Conservation (phyloP, 371 early-diverging fungal species). For the Rhizopus stolonifer region DNA sequence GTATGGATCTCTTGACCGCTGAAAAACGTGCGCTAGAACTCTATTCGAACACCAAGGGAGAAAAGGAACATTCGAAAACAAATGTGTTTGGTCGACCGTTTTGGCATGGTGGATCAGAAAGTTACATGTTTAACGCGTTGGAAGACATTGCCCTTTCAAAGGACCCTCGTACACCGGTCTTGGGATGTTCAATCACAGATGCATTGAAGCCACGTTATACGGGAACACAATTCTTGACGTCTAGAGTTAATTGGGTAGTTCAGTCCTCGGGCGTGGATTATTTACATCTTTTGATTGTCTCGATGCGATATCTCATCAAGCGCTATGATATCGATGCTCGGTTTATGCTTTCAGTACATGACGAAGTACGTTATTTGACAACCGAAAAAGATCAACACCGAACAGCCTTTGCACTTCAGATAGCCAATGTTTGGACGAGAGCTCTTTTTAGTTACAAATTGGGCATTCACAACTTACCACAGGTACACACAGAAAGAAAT, state of each 20-base stretch:
- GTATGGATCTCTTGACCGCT: constrained; percentile 67
- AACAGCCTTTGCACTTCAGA: constrained; percentile 87
- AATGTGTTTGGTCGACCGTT: constrained; percentile 46
- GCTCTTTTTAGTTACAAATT: constrained; percentile 83
- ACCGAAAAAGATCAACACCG: constrained; percentile 73
- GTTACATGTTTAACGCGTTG: constrained; percentile 93
- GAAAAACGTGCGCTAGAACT: constrained; percentile 64
- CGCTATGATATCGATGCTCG: constrained; percentile 79
- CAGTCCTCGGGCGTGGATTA: constrained; percentile 99
- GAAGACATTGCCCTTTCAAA: constrained; percentile 78
- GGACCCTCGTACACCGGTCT: constrained; percentile 85
- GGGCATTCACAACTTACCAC: constrained; percentile 87
- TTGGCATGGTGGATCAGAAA: constrained; percentile 95
- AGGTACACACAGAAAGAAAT: too few species aligned
- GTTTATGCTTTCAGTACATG: constrained; percentile 94
- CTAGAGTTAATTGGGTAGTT: constrained; percentile 96
- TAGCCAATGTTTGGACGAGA: constrained; percentile 93
- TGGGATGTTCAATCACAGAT: constrained; percentile 87
- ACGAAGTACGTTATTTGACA: constrained; percentile 92
- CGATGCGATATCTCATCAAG: constrained; percentile 84
- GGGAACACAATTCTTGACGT: constrained; percentile 75
- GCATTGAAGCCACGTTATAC: constrained; percentile 73
- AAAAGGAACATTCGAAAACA: constrained; percentile 42
- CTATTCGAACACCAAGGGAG: constrained; percentile 86
- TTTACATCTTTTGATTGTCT: constrained; percentile 88